Evolutionary conservation across 208 protist species (phyloP), one percentile per base, ranked within the genome.

Genomic region (Paratrypanosoma confusum): DNA sequence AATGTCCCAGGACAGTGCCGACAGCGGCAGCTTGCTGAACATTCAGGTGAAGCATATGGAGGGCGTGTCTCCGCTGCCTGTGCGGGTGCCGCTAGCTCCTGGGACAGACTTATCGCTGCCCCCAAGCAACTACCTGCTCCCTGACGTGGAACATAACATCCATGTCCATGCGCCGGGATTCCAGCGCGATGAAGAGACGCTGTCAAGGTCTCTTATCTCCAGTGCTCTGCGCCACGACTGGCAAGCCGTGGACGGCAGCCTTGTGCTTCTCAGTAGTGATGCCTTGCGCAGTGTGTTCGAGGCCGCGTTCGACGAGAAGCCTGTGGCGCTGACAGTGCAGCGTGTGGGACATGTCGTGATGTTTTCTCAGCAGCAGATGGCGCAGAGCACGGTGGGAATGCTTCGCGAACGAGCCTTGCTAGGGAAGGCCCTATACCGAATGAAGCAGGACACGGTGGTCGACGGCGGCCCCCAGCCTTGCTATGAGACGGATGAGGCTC

Each of bases 131-230:
- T 93, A 83, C 56, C 60, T 93, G 7, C 63, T 65, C 1, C 48
- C 81, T 3, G 84, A 89, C 47, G 35, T 57, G 8, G 42, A 53
- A 27, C 68, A 82, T 57, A 80, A 82, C 61, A 24, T 87, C 3
- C 79, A 89, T 46, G 77, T 82, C 29, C 61, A 84, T 49, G 78
- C 73, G 0, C 84, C 79, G 0, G 84, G 84, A 3, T 90, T 88
- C 43, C 27, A 69, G 50, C 66, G 75, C 1, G 65, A 93, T 53
- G 56, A 65, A 24, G 51, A 47, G 13, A 56, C 70, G 11, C 80
- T 77, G 21, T 70, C 79, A 35, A 50, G 71, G 23, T 66, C 72
- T 20, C 48, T 92, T 31, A 52, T 92, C 28, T 33, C 53, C 4
- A 68, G 41, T 4, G 72, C 75, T 4, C 42, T 79, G 50, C 38